Evolutionary conservation across 345 rosid genomes (phyloP).

Genomic region (Eucalyptus tenuipes): DNA sequence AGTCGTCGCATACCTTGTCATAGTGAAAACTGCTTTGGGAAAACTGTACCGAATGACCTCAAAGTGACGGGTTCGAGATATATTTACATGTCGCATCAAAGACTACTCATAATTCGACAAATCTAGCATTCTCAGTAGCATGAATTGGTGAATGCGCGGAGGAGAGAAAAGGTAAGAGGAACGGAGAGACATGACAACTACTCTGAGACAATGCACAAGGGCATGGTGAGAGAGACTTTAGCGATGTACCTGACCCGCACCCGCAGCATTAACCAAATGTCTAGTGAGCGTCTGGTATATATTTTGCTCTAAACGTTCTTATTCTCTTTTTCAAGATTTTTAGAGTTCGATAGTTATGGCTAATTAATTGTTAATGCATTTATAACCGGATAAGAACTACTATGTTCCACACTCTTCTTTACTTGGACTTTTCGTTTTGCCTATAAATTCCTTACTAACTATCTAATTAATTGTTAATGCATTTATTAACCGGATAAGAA

Average conservation of each 20-base stretch:
- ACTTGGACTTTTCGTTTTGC: background rate
- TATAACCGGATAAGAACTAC: background rate
- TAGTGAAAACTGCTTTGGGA: background rate
- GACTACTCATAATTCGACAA: background rate
- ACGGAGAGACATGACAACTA: background rate
- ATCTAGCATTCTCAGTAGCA: background rate
- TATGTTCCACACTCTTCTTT: background rate
- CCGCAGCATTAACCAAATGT: background rate
- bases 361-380: background rate
- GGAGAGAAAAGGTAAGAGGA: background rate
- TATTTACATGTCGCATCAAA: background rate
- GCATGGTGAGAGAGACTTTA: background rate
- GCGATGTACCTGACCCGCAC: background rate
- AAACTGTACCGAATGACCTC: background rate
- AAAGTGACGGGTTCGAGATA: background rate
- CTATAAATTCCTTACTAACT: background rate
- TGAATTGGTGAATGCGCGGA: background rate
- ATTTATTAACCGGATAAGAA: background rate
- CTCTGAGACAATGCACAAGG: background rate
- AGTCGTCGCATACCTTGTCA: background rate
- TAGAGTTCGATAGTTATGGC: background rate
- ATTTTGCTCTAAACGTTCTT: background rate
- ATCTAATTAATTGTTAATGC: background rate
- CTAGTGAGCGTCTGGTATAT: background rate
- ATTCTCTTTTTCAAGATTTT: background rate